These are phyloP conservation scores for Lactarius sp. DNA, from an alignment of 768 basidiomycete genomes.

Conservation along the genomic window DNA sequence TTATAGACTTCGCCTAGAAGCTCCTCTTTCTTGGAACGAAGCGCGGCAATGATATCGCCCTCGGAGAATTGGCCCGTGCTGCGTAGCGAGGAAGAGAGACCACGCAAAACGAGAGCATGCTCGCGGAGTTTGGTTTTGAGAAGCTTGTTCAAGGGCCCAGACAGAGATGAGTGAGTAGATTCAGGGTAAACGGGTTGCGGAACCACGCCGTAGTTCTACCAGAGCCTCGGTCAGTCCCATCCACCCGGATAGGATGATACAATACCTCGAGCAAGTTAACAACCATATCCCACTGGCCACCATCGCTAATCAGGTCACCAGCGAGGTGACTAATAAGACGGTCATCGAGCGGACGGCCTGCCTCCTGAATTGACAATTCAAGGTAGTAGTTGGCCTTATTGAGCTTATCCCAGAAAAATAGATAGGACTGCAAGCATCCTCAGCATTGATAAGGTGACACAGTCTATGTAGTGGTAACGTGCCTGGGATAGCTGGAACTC, in stretches of 20 bases:
- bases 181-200: slow-evolving; percentile 83
- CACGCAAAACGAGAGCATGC: slow-evolving; percentile 77
- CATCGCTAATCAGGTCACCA: slow-evolving; percentile 76
- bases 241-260: background rate
- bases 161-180: slow-evolving; percentile 73
- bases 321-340: slow-evolving; percentile 77
- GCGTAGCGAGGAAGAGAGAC: slow-evolving; percentile 50
- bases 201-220: slow-evolving; percentile 75
- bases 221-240: background rate
- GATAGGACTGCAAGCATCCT: slow-evolving; percentile 53
- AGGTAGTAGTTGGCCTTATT: slow-evolving; percentile 93
- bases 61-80: slow-evolving; percentile 41
- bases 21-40: slow-evolving; percentile 80
- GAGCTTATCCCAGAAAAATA: slow-evolving; percentile 96
- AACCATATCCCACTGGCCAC: slow-evolving; percentile 95
- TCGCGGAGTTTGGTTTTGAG: slow-evolving; percentile 91
- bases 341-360: slow-evolving; percentile 74
- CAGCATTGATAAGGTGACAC: background rate
- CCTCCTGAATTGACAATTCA: slow-evolving; percentile 78
- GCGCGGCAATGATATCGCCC: slow-evolving; percentile 44
- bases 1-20: slow-evolving; percentile 81
- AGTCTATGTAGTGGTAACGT: slow-evolving; percentile 19
- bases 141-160: slow-evolving; percentile 66
- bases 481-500: slow-evolving; percentile 93
- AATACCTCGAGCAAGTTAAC: slow-evolving; percentile 59